Conservation (phyloP, 106 monocot species). For the Dioscorea dumetorum region DNA sequence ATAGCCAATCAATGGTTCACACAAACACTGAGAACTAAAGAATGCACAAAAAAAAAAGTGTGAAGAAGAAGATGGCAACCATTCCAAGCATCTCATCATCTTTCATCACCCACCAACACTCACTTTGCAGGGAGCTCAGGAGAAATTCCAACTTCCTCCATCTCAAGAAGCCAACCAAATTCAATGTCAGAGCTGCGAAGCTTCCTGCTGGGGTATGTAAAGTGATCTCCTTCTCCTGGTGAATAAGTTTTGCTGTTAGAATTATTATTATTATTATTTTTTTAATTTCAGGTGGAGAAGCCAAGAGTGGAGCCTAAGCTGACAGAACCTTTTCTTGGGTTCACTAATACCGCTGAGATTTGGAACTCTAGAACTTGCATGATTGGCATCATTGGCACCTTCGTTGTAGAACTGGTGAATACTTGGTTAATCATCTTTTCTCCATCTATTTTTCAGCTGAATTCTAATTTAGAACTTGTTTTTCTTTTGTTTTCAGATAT, state of each 20-base stretch:
- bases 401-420: constrained; percentile 80
- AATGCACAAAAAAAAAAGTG: background rate
- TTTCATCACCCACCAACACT: constrained; percentile 13
- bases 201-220: constrained; percentile 60
- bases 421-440: background rate
- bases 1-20: background rate
- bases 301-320: constrained; percentile 81
- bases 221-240: background rate
- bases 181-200: constrained; percentile 66
- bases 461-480: background rate
- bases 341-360: constrained; percentile 84
- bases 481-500: constrained; percentile 33
- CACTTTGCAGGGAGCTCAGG: background rate
- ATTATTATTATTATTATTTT: too few species aligned
- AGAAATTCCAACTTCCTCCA: background rate
- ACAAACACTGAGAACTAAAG: background rate
- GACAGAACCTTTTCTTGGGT: constrained; percentile 61
- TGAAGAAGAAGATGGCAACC: constrained; percentile 11
- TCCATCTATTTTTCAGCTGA: background rate
- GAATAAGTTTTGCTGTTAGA: too few species aligned
- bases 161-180: constrained; percentile 12
- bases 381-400: constrained; percentile 81
- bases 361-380: constrained; percentile 98
- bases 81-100: constrained; percentile 8
- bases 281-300: constrained; percentile 38